Evolutionary conservation across 1,139 yeast genomes (phyloP), one percentile per base, ranked within the genome.

Genomic region (Candida neerlandica): DNA sequence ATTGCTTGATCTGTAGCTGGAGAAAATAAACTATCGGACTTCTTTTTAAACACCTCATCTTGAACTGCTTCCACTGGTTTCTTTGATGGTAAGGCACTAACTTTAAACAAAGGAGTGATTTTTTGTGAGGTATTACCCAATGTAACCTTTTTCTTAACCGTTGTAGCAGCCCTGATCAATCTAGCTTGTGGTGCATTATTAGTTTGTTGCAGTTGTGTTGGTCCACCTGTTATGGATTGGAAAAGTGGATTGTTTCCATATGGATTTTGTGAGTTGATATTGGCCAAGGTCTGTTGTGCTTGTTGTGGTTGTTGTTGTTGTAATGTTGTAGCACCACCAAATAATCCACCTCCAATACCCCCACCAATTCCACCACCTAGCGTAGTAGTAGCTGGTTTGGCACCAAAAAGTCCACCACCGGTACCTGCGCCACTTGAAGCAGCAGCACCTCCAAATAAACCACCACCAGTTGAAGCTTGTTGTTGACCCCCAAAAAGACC

Each of bases 241-340:
- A 82, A 86, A 46, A 85, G 70, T 4, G 89, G 89, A 62, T 84
- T 85, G 55, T 76, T 76, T 2, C 94, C 92, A 63, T 85, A 87
- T 40, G 95, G 94, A 62, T 87, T 87, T 54, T 79, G 84, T 40
- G 79, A 75, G 49, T 76, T 73, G 32, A 83, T 71, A 35, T 80
- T 81, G 39, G 73, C 63, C 61, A 71, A 59, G 52, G 72, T 55
- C 44, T 65, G 70, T 37, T 60, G 67, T 43, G 55, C 66, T 48
- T 61, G 72, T 45, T 63, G 53, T 19, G 51, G 48, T 55, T 57
- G 52, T 51, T 57, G 49, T 50, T 52, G 52, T 44, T 46, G 46
- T 11, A 61, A 59, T 49, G 63, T 59, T 23, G 62, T 54, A 16
- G 67, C 68, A 9, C 66, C 82, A 65, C 78, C 75, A 15, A 73